Base-by-base conservation (phyloP, 2,329 filamentous ascomycete species). In the Bipolaris oryzae region DNA sequence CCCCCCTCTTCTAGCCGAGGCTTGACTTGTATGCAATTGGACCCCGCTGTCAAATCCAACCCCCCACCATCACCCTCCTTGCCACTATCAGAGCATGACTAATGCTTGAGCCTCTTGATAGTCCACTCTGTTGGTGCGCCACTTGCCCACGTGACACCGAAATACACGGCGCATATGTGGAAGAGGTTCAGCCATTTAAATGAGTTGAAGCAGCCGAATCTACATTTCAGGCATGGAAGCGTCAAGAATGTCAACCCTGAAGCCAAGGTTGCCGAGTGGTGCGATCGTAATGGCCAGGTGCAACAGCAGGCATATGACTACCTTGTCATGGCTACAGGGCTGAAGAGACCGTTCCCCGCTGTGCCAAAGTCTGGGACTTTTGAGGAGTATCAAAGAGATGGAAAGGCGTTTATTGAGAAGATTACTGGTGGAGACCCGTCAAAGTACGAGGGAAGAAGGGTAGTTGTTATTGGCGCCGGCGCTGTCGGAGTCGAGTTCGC, bases 401-500 rank as follows among this genome's bases (percentile, higher is more conserved):
- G 83, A 0, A 80, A 80, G 45, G 77, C 81, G 9, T 87, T 91
- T 60, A 85, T 90, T 62, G 76, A 82, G 18, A 71, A 72, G 55
- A 74, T 75, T 25, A 73, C 71, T 18, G 72, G 72, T 10, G 64
- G 64, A 3, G 68, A 72, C 15, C 47, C 60, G n/a, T 51, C 62
- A 5, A 66, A 64, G 35, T 65, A 69, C 21, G 61, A 68, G 21
- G 69, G 70, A 7, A 59, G 73, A 37, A 86, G 84, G 0, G 84
- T 92, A 1, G 84, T 90, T 0, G 81, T 94, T 20, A 86, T 94
- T n/a, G 90, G 90, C 16, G 90, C 90, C 61, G 86, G 89, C 47
- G 91, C 90, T 6, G 90, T 93, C 1, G 91, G 91, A 7, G 87
- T 93, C 52, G 90, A 94, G 73, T 92, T 94, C 82, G 89, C 91